Conservation (phyloP, 2,329 filamentous ascomycete genomes). For the Penicillium griseofulvum region DNA sequence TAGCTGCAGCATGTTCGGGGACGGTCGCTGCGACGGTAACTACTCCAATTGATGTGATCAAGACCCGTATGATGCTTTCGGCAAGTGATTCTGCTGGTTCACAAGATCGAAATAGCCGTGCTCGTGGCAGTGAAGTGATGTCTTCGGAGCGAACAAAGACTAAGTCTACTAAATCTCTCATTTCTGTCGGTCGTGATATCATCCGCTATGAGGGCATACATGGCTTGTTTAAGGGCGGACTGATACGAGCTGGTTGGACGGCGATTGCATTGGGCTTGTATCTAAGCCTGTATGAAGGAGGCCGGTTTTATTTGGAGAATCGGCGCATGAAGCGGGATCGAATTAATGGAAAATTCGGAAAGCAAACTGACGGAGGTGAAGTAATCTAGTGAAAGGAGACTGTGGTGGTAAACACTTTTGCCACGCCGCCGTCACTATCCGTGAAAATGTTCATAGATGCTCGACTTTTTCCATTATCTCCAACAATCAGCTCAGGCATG, state of each 20-base stretch:
- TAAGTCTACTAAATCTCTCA: conserved; percentile 44
- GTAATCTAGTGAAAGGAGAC: not conserved
- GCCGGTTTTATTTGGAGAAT: conserved; percentile 59
- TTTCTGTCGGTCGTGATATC: conserved; percentile 64
- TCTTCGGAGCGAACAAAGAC: not conserved
- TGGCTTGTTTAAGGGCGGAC: conserved; percentile 72
- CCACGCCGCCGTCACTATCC: not conserved
- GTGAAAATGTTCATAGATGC: not conserved
- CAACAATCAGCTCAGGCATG: too few species aligned
- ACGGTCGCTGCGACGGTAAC: conserved; percentile 75
- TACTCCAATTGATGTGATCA: conserved; percentile 84
- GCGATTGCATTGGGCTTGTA: conserved; percentile 80
- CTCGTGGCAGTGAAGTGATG: not conserved
- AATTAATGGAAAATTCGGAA: not conserved
- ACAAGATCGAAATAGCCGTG: not conserved
- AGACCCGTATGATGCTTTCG: conserved; percentile 82
- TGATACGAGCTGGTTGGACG: conserved; percentile 74
- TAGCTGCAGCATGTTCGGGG: conserved; percentile 71
- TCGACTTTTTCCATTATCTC: not conserved
- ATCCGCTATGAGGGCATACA: conserved; percentile 64
- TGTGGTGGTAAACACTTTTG: not conserved
- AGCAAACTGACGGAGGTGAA: not conserved
- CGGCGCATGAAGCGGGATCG: conserved; percentile 24
- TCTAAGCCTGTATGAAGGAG: conserved; percentile 80
- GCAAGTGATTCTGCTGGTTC: conserved; percentile 41